phyloP scores from a whole-genome alignment of 1,139 yeast genomes.

The Yamadazyma mexicana region DNA sequence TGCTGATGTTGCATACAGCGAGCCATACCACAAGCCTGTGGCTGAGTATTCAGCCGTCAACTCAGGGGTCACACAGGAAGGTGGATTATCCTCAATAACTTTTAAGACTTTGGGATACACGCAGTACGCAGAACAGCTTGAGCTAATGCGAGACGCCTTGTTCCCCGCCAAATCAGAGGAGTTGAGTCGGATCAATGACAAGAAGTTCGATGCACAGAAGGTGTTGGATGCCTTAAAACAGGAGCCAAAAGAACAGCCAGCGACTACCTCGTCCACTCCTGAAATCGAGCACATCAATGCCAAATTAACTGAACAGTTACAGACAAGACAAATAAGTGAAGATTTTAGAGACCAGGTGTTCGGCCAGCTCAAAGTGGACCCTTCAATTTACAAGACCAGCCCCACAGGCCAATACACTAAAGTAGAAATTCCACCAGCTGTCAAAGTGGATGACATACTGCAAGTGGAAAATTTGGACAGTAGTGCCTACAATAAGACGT shows the following conservation, averaged over 20 bases:
- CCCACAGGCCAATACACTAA: slow-evolving; percentile 16
- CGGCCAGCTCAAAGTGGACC: neutral
- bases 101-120: slow-evolving; percentile 44
- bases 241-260: neutral
- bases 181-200: slow-evolving; percentile 23
- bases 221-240: slow-evolving; percentile 17
- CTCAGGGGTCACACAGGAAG: slow-evolving; percentile 45
- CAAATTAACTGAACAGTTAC: slow-evolving; percentile 21
- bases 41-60: slow-evolving; percentile 43
- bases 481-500: slow-evolving; percentile 18
- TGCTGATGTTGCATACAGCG: slow-evolving; percentile 24
- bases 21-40: slow-evolving; percentile 32
- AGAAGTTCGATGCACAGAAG: slow-evolving; percentile 19
- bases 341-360: slow-evolving; percentile 14
- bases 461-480: slow-evolving; percentile 27
- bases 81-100: slow-evolving; percentile 45
- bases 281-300: slow-evolving; percentile 8
- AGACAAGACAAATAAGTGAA: slow-evolving; percentile 14
- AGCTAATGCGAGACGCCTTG: slow-evolving; percentile 28
- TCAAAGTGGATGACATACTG: slow-evolving; percentile 21
- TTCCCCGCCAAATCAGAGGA: slow-evolving; percentile 14
- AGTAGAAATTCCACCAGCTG: slow-evolving; percentile 6
- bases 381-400: slow-evolving; percentile 13
- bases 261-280: slow-evolving; percentile 7
- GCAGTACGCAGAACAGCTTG: slow-evolving; percentile 37